Percentiles rank a stretch among this genome's conserved stretches.
Conservation (phyloP, 192 early-diverging fungal species). For the Coemansia erecta region DNA sequence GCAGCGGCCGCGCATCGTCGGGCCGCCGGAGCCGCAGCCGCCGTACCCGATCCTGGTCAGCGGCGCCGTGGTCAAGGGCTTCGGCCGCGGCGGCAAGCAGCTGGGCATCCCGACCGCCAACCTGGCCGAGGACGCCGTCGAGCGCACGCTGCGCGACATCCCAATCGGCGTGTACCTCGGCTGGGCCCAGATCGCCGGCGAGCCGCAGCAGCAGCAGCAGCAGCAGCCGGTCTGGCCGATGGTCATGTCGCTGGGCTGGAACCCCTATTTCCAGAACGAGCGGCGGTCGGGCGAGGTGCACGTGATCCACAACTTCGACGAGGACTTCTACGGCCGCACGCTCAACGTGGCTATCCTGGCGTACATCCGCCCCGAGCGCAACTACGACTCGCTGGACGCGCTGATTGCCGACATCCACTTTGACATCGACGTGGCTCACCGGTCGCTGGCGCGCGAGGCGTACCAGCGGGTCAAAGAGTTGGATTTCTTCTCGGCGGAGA, state of each 20-base stretch:
- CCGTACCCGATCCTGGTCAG: slow-evolving; percentile 80
- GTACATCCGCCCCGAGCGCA: slow-evolving; percentile 85
- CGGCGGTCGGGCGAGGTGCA: slow-evolving; percentile 97
- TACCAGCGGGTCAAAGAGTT: slow-evolving; percentile 16
- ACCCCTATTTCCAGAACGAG: slow-evolving; percentile 97
- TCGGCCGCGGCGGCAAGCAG: slow-evolving; percentile 94
- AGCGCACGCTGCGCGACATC: slow-evolving; percentile 59
- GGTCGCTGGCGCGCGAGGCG: slow-evolving; percentile 21
- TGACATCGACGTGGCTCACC: slow-evolving; percentile 60
- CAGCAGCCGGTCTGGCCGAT: slow-evolving; percentile 88
- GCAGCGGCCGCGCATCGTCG: slow-evolving; percentile 62
- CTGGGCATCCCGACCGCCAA: slow-evolving; percentile 98
- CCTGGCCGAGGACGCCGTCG: slow-evolving; percentile 74
- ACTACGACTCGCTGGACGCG: slow-evolving; percentile 86
- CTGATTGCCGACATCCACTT: slow-evolving; percentile 90
- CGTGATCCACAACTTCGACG: slow-evolving; percentile 80
- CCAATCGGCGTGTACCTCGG: slow-evolving; percentile 94
- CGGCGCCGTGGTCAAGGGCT: slow-evolving; percentile 85
- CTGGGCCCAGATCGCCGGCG: slow-evolving; percentile 75
- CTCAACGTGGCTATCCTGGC: slow-evolving; percentile 82
- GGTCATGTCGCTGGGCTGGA: slow-evolving; percentile 99
- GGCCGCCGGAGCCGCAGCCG: slow-evolving; percentile 54
- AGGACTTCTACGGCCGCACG: slow-evolving; percentile 90
- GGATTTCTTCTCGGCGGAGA: slow-evolving; percentile 11
- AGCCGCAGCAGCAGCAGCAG: too few relatives aligned